These are phyloP conservation scores for Epicoccum sorghinum DNA, from an alignment of 2,329 filamentous ascomycete species.

Conservation along the genomic window DNA sequence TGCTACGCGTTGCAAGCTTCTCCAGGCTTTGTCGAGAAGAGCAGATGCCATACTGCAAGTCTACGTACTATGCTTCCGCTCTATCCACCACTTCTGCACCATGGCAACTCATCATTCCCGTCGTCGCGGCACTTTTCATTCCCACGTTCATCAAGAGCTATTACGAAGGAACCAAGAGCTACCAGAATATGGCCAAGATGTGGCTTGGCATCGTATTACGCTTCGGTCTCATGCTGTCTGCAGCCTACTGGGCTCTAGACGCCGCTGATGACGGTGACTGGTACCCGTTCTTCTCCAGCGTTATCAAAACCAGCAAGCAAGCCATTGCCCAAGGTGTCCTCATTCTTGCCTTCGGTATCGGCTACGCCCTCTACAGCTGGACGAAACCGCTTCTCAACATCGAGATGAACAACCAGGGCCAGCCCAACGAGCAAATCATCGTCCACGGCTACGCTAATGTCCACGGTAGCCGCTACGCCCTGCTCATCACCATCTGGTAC, in stretches of 20 bases:
- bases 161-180: conserved; percentile 81
- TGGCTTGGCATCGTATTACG: conserved; percentile 87
- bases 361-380: conserved; percentile 84
- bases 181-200: conserved; percentile 80
- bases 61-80: conserved; percentile 92
- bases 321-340: conserved; percentile 81
- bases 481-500: conserved; percentile 80
- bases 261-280: conserved; percentile 86
- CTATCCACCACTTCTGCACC: conserved; percentile 90
- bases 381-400: conserved; percentile 84
- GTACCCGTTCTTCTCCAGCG: conserved; percentile 61
- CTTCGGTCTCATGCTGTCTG: conserved; percentile 73
- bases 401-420: conserved; percentile 47
- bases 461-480: conserved; percentile 87
- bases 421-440: conserved; percentile 62
- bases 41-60: conserved; percentile 95
- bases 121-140: conserved; percentile 72
- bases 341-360: conserved; percentile 79
- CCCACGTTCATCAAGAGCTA: conserved; percentile 80
- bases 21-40: conserved; percentile 95
- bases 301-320: conserved; percentile 76
- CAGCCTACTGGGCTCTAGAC: conserved; percentile 87
- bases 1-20: conserved; percentile 81
- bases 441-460: conserved; percentile 92
- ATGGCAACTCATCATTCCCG: conserved; percentile 86